These are phyloP conservation scores for Zymoseptoria tritici DNA, from an alignment of 2,329 filamentous ascomycete genomes.

Conservation along the genomic window DNA sequence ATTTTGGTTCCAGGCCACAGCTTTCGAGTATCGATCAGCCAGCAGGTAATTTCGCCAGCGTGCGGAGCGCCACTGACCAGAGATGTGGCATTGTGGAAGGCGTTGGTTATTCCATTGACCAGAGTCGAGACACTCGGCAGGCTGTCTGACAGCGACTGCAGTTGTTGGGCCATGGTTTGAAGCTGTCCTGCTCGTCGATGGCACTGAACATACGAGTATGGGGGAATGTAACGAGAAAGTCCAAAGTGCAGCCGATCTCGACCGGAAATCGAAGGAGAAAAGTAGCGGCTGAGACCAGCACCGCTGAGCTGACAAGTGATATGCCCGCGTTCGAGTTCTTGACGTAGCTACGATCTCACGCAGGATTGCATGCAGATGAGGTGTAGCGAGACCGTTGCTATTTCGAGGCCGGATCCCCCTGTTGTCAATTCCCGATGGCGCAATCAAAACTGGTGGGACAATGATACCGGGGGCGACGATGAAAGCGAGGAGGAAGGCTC, in stretches of 20 bases:
- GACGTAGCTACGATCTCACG: background rate
- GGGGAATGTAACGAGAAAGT: background rate
- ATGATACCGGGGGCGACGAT: background rate
- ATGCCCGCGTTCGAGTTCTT: too few relatives aligned
- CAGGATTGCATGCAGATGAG: background rate
- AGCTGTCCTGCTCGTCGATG: background rate
- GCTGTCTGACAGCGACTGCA: background rate
- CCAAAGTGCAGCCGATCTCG: background rate
- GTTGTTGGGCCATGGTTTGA: background rate
- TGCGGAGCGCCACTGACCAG: constrained; percentile 3
- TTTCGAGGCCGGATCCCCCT: background rate
- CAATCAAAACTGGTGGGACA: background rate
- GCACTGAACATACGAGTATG: background rate
- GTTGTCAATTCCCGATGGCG: background rate
- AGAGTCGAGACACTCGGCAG: constrained; percentile 13
- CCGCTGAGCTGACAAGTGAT: background rate
- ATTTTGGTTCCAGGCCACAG: constrained; percentile 43
- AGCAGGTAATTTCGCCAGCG: constrained; percentile 34
- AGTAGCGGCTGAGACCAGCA: background rate
- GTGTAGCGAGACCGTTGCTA: background rate
- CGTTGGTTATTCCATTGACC: constrained; percentile 15
- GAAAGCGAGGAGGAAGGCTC: background rate
- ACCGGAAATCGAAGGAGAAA: background rate
- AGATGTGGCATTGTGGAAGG: constrained; percentile 8
- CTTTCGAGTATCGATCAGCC: constrained; percentile 43